These are phyloP conservation scores for Musa acuminata DNA, from an alignment of 176 grass and related monocot genomes.

Conservation along the genomic window DNA sequence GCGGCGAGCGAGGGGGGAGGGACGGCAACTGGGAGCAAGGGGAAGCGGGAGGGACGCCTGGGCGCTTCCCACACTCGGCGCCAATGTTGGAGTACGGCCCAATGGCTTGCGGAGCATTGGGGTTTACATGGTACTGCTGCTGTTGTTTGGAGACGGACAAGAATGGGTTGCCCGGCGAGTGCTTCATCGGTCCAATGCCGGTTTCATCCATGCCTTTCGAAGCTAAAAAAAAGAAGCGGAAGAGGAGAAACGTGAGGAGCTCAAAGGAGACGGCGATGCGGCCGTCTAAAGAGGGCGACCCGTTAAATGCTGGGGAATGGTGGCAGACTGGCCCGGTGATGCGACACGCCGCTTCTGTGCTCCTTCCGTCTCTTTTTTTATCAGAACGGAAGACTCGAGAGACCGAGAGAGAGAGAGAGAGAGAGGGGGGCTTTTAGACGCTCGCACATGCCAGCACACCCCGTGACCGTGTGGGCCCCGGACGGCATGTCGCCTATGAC, in stretches of 20 bases:
- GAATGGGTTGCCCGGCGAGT: background rate
- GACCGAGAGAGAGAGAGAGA: background rate
- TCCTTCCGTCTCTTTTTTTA: background rate
- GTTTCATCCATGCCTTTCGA: background rate
- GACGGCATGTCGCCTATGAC: background rate
- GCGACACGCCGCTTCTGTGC: background rate
- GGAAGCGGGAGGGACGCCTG: background rate
- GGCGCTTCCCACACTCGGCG: background rate
- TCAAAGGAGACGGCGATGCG: background rate
- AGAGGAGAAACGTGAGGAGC: too few relatives aligned
- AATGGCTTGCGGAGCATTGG: background rate
- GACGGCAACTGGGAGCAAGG: background rate
- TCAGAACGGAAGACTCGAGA: background rate
- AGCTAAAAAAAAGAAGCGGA: background rate
- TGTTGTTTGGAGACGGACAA: background rate
- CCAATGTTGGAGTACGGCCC: background rate
- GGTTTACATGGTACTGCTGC: background rate
- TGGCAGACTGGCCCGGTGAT: background rate
- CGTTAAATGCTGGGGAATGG: background rate
- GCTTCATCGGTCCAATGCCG: background rate
- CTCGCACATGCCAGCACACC: background rate
- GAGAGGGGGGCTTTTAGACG: background rate
- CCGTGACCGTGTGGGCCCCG: background rate
- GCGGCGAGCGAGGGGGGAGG: background rate
- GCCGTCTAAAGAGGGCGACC: too few relatives aligned